Evolutionary conservation across 257 asterid species (phyloP), one percentile per base, ranked within the genome.

Genomic region (Echium plantagineum): DNA sequence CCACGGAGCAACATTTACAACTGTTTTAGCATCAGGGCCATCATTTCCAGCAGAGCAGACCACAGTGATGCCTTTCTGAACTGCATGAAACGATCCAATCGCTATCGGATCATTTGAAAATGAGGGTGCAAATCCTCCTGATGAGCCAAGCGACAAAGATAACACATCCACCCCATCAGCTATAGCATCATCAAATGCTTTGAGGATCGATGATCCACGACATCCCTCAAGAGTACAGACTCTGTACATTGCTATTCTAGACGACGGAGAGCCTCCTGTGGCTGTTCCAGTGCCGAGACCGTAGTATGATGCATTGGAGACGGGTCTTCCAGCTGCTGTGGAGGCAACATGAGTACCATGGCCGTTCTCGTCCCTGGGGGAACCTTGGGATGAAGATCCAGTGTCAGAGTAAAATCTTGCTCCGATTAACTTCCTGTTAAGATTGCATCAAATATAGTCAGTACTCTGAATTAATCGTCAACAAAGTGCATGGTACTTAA

Each of bases 291-390:
- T 55, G 2, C 94, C 98, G 17, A 85, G 74, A 65, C 85, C 93
- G 46, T 69, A 79, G 69, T 74, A 87, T 5, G 96, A 87, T 9
- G 95, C 95, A 15, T 79, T 88, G 0, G 80, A n/a, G 7, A 90
- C 91, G 0, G 76, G 74, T 15, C 59, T 61, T 10, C 98, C 98
- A 0, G 91, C 96, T 52, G 95, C 95, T 2, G 94, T 87, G 9
- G 94, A 83, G 13, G 98, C 77, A 5, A 79, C 88, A 22, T 90
- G 98, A 0, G 95, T 90, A 4, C 98, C 98, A 52, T 90, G 98
- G n/a, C 98, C 98, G 0, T n/a, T 15, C 32, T 67, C 61, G 74
- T 90, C 98, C 59, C 95, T 69, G 0, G 90, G 79, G 0, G 95
- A 62, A 46, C 73, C 35, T 17, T 7, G 15, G 13, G 18, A 6